Conservation (phyloP, 768 basidiomycete genomes). For the Hygrophoropsis aurantiaca region DNA sequence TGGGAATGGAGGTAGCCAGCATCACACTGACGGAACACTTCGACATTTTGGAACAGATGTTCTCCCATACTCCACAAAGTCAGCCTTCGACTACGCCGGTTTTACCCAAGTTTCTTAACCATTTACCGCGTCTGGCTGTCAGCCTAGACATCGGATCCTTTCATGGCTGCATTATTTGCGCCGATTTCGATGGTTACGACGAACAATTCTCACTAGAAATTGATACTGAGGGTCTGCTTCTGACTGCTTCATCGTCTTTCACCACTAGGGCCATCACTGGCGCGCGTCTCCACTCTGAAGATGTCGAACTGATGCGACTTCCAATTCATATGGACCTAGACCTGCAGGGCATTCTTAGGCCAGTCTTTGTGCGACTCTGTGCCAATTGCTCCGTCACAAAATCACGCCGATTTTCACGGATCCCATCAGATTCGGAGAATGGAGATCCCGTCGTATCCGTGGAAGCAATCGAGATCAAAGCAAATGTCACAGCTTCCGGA, state of each 20-base stretch:
- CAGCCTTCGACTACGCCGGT: constrained; percentile 17
- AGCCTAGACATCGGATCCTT: constrained; percentile 51
- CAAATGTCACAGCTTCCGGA: constrained; percentile 47
- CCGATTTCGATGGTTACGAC: constrained; percentile 35
- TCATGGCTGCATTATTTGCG: constrained; percentile 49
- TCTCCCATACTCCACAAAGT: constrained; percentile 24
- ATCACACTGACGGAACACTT: constrained; percentile 55
- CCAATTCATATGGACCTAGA: constrained; percentile 46
- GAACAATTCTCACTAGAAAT: constrained; percentile 56
- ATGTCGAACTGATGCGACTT: constrained; percentile 34
- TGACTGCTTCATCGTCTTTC: constrained; percentile 45
- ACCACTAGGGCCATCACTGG: constrained; percentile 20
- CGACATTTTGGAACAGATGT: constrained; percentile 47
- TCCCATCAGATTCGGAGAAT: constrained; percentile 32
- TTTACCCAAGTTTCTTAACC: constrained; percentile 31
- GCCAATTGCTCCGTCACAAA: constrained; percentile 29
- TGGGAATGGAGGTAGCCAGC: constrained; percentile 43
- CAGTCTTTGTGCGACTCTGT: constrained; percentile 54
- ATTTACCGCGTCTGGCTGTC: constrained; percentile 50
- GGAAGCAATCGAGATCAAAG: constrained; percentile 52
- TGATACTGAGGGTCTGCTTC: constrained; percentile 51
- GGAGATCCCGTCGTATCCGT: constrained; percentile 57
- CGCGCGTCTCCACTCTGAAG: constrained; percentile 10
- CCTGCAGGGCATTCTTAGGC: constrained; percentile 44
- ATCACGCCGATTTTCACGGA: constrained; percentile 25